phyloP scores from a whole-genome alignment of 179 eudicot genomes.

The Monotropa hypopitys region DNA sequence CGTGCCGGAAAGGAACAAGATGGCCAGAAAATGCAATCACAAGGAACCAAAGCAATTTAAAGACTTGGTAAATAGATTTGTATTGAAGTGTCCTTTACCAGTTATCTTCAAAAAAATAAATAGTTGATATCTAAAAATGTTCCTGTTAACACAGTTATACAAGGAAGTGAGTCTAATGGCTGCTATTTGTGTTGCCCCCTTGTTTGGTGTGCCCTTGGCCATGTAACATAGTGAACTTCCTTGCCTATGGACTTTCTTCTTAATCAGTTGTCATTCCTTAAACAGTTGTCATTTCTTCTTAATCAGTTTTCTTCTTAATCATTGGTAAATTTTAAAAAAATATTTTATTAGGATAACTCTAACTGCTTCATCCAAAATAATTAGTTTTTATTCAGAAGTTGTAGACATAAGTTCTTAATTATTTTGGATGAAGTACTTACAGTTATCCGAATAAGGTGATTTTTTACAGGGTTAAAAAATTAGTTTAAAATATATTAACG shows the following conservation, averaged over 20 bases:
- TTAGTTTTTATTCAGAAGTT: too few relatives aligned
- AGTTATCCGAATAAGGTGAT: too few relatives aligned
- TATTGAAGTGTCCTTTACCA: not conserved
- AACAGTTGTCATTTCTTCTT: too few relatives aligned
- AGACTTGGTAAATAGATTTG: not conserved
- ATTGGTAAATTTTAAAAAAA: too few relatives aligned
- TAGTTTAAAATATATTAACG: too few relatives aligned
- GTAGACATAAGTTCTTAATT: too few relatives aligned
- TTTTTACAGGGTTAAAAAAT: too few relatives aligned
- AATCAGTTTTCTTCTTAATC: too few relatives aligned
- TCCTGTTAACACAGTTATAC: not conserved
- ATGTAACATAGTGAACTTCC: not conserved
- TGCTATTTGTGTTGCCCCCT: not conserved
- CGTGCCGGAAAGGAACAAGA: not conserved
- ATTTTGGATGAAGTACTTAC: too few relatives aligned
- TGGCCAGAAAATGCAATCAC: not conserved
- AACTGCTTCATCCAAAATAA: too few relatives aligned
- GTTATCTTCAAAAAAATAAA: not conserved
- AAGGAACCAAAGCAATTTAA: not conserved
- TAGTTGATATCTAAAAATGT: not conserved
- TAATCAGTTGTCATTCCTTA: not conserved
- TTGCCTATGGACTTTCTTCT: not conserved
- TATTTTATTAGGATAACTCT: too few relatives aligned
- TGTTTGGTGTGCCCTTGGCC: conserved; percentile 5
- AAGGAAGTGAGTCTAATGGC: not conserved